phyloP scores from a whole-genome alignment of 768 basidiomycete genomes.

The Russula brevipes region DNA sequence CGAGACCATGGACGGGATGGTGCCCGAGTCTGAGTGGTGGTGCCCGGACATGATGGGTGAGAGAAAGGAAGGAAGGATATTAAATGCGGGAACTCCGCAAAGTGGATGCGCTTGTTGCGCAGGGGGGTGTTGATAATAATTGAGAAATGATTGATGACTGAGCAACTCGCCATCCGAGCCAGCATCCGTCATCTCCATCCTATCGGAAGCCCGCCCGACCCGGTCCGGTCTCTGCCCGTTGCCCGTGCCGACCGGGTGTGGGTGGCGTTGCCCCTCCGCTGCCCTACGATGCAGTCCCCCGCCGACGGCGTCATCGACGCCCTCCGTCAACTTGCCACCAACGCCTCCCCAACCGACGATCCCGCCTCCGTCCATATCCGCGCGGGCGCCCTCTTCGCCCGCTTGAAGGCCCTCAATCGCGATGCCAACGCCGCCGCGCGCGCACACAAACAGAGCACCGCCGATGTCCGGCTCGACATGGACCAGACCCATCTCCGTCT shows the following conservation, averaged over 20 bases:
- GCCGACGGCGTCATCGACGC: conserved; percentile 55
- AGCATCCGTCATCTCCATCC: too few species aligned
- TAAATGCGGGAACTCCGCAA: background rate
- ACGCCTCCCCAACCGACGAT: conserved; percentile 41
- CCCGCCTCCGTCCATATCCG: conserved; percentile 52
- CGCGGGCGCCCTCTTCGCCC: conserved; percentile 71
- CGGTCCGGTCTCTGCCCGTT: background rate
- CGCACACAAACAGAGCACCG: conserved; percentile 62
- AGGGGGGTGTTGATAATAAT: background rate
- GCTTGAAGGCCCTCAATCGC: conserved; percentile 75
- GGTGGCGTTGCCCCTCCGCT: too few species aligned
- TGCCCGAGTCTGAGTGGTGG: conserved; percentile 54
- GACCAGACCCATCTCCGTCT: conserved; percentile 82
- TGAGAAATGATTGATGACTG: background rate
- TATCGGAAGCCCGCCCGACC: background rate
- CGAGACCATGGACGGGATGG: conserved; percentile 85
- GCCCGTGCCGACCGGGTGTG: too few species aligned
- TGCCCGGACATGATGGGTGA: background rate
- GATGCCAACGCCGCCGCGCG: conserved; percentile 67
- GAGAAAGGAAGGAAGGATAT: background rate
- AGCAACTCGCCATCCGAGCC: background rate
- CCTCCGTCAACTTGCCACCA: conserved; percentile 59
- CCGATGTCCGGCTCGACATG: conserved; percentile 79
- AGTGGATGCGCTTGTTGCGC: background rate
- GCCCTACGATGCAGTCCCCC: conserved; percentile 28